Conservation (phyloP, 345 rosid species). For the Linum lewisii region DNA sequence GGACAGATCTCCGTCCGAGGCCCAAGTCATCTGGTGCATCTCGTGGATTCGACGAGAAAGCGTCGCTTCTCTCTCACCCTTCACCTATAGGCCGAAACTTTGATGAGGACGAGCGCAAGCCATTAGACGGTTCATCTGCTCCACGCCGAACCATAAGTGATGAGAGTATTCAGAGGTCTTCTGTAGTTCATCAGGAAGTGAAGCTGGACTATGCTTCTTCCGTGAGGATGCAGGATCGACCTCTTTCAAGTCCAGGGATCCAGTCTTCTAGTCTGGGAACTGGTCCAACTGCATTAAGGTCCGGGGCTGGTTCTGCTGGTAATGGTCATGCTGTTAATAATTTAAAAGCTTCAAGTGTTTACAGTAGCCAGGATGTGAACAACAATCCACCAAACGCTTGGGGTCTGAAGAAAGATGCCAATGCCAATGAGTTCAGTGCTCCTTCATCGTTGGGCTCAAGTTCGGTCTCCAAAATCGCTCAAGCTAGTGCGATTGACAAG, state of each 20-base stretch:
- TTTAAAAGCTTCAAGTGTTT: constrained; percentile 4
- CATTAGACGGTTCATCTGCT: constrained; percentile 12
- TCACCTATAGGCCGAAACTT: constrained; percentile 19
- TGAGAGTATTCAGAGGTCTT: constrained; percentile 2
- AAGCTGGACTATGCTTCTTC: constrained; percentile 10
- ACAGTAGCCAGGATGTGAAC: constrained; percentile 1
- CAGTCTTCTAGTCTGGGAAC: constrained; percentile 10
- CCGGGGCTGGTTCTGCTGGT: neutral
- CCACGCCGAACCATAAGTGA: constrained; percentile 9
- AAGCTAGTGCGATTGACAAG: constrained; percentile 23
- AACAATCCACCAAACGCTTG: constrained; percentile 19
- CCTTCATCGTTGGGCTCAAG: constrained; percentile 1
- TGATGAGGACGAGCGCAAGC: constrained; percentile 23
- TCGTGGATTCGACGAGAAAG: constrained; percentile 17
- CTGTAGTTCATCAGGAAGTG: constrained; percentile 3
- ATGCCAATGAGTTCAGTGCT: neutral
- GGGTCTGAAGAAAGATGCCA: constrained; percentile 10
- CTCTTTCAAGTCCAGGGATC: constrained; percentile 7
- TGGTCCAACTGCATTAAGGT: constrained; percentile 2
- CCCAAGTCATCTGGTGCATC: constrained; percentile 18
- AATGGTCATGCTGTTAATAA: constrained; percentile 3
- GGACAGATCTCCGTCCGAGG: constrained; percentile 20
- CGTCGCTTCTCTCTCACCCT: constrained; percentile 14
- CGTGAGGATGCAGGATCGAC: constrained; percentile 13
- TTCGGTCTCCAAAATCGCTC: constrained; percentile 18